Evolutionary conservation across 805 yeast genomes (phyloP).

Genomic region (Osmozyma mogii): DNA sequence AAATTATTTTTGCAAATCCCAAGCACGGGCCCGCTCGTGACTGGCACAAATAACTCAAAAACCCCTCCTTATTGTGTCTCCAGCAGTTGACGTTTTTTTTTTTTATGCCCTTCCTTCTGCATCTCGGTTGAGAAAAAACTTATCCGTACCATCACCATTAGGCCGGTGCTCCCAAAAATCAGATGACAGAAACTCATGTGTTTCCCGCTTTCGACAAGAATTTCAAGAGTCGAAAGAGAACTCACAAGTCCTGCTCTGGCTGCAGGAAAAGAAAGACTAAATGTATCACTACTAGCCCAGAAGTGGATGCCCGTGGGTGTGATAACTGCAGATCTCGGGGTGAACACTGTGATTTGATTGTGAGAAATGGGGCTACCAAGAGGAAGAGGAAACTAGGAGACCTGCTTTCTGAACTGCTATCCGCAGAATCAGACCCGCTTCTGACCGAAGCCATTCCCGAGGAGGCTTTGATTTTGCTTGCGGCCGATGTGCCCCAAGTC

Average conservation of each 20-base stretch:
- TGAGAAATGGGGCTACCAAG: not conserved
- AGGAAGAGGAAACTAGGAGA: too few relatives aligned
- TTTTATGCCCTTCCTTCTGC: not conserved
- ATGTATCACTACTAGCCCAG: constrained; percentile 12
- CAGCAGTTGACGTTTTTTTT: not conserved
- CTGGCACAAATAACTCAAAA: too few relatives aligned
- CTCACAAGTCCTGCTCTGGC: constrained; percentile 33
- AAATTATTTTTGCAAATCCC: too few relatives aligned
- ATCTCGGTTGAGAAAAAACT: too few relatives aligned
- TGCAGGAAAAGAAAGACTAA: constrained; percentile 27
- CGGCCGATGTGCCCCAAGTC: not conserved
- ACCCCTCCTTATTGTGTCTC: too few relatives aligned
- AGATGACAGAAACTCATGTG: constrained; percentile 23
- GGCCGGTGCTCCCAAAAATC: not conserved
- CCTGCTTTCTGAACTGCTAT: too few relatives aligned
- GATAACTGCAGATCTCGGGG: constrained; percentile 13
- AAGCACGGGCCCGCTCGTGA: too few relatives aligned
- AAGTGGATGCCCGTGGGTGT: constrained; percentile 17
- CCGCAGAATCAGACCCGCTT: too few relatives aligned
- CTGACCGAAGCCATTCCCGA: not conserved
- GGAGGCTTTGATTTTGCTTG: not conserved
- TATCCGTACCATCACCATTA: not conserved
- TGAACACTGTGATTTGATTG: constrained; percentile 12
- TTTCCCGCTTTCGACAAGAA: constrained; percentile 35
- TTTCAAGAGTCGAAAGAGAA: constrained; percentile 34